Conservation (phyloP, 2,329 filamentous ascomycete species). For the Ophiostoma ips region DNA sequence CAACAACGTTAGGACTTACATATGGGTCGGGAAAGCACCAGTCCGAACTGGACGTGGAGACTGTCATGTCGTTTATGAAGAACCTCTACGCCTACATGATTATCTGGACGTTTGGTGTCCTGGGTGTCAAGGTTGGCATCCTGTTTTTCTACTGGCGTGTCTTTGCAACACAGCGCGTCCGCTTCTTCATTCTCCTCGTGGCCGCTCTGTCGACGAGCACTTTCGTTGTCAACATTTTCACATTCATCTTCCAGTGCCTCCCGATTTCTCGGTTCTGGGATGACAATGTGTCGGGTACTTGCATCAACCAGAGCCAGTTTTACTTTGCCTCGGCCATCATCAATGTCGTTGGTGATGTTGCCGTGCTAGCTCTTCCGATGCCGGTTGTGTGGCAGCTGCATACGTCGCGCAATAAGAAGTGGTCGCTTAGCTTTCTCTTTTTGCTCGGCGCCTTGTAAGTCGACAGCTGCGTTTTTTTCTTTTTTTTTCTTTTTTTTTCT, state of each 20-base stretch:
- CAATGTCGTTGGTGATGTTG: constrained; percentile 14
- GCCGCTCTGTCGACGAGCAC: constrained; percentile 1
- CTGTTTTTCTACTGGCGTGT: constrained; percentile 13
- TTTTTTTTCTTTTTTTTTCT: too few species aligned
- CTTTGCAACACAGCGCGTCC: constrained; percentile 6
- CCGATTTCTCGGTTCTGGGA: constrained; percentile 11
- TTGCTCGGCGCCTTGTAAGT: constrained; percentile 16
- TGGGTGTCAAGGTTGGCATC: constrained; percentile 12
- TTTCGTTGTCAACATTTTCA: constrained; percentile 8
- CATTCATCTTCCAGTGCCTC: constrained; percentile 9
- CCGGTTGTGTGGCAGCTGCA: constrained; percentile 20
- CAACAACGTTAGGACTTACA: not conserved
- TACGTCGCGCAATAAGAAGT: constrained; percentile 18
- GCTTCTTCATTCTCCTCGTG: constrained; percentile 5
- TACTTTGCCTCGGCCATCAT: constrained; percentile 11
- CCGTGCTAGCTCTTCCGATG: constrained; percentile 19
- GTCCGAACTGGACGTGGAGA: not conserved
- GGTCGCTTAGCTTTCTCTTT: constrained; percentile 20
- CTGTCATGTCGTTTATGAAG: constrained; percentile 6
- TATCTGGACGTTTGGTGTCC: constrained; percentile 10
- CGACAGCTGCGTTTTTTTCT: not conserved
- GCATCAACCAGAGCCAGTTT: constrained; percentile 10
- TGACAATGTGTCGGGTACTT: not conserved
- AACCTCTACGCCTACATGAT: constrained; percentile 12
- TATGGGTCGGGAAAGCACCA: constrained; percentile 11